Conservation (phyloP, 2,329 filamentous ascomycete genomes). For the Neophaeococcomyces aloes region DNA sequence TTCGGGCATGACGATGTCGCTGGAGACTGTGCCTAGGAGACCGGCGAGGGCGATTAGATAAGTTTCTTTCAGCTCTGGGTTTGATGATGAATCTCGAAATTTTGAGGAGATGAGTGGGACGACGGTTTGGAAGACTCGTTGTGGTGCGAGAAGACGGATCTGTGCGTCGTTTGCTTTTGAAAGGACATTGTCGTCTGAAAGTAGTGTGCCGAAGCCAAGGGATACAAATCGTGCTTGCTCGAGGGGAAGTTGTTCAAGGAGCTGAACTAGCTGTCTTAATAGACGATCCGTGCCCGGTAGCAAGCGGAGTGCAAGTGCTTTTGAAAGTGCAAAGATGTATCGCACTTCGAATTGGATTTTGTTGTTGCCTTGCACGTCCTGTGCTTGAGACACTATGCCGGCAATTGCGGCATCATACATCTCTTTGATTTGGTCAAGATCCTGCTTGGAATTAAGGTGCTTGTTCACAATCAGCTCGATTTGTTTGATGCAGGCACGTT, state of each 20-base stretch:
- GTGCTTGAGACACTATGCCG: conserved; percentile 17
- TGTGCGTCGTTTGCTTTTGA: conserved; percentile 51
- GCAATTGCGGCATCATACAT: conserved; percentile 16
- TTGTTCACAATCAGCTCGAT: conserved; percentile 32
- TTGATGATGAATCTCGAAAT: conserved; percentile 33
- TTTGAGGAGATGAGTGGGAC: conserved; percentile 45
- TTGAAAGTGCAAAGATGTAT: conserved; percentile 50
- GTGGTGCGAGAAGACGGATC: conserved; percentile 52
- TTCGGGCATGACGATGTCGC: conserved; percentile 49
- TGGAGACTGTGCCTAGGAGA: conserved; percentile 49
- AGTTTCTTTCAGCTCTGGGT: conserved; percentile 40
- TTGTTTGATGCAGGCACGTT: conserved; percentile 18
- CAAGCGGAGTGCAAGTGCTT: conserved; percentile 48
- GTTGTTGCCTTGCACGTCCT: conserved; percentile 16
- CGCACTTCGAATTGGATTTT: conserved; percentile 33
- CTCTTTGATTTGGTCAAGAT: conserved; percentile 26
- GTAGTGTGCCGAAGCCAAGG: conserved; percentile 48
- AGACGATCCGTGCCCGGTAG: conserved; percentile 40
- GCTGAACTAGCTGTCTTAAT: conserved; percentile 39
- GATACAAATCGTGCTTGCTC: conserved; percentile 43
- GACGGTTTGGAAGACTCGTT: conserved; percentile 52
- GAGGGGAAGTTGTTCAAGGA: conserved; percentile 32
- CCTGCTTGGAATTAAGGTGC: conserved; percentile 23
- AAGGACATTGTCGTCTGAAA: conserved; percentile 51
- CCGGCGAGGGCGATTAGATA: conserved; percentile 55